Evolutionary conservation across 331 rosid species (phyloP), one percentile per base, ranked within the genome.

Genomic region (Telfairia occidentalis): DNA sequence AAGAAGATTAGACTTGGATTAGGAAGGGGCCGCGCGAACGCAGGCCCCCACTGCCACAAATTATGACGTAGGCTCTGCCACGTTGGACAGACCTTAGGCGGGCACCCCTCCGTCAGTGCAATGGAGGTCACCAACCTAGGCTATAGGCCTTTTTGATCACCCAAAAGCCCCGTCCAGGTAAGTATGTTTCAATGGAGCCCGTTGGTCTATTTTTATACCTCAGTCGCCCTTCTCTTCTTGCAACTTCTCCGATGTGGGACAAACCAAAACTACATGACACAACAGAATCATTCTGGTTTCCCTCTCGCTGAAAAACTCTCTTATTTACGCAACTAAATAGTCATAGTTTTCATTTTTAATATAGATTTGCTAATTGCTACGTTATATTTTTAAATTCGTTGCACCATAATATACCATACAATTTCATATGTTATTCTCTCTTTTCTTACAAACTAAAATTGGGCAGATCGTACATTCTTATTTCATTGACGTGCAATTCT

Each of bases 61-160:
- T 59, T 29, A 59, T 59, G 66, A 59, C 66, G 66, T 59, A 59
- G 66, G 66, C 38, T 59, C 66, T 59, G 66, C 66, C 66, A 29
- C 66, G 6, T 52, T 29, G 66, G 40, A 15, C 66, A 59, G 66
- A 59, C 66, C 66, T 59, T 59, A 59, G 66, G 66, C 23, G 23
- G 66, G 66, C 38, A 59, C 66, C 40, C 66, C 66, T 59, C 66
- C 66, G 1, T n/a, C 0, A 59, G 66, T 59, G 66, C 66, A 59
- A 29, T 59, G 66, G 66, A 59, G 66, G 66, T 29, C 66, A 59
- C 66, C 42, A 59, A 15, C 42, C 67, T 30, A 59, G 42, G 67
- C 67, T 12, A 59, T 59, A 23, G 23, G 24, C 40, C 67, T 59
- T 0, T 0, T 0, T 59, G 67, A 16, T 59, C 67, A 2, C 67